phyloP scores from a whole-genome alignment of 208 protist genomes.

The Leishmania mexicana region DNA sequence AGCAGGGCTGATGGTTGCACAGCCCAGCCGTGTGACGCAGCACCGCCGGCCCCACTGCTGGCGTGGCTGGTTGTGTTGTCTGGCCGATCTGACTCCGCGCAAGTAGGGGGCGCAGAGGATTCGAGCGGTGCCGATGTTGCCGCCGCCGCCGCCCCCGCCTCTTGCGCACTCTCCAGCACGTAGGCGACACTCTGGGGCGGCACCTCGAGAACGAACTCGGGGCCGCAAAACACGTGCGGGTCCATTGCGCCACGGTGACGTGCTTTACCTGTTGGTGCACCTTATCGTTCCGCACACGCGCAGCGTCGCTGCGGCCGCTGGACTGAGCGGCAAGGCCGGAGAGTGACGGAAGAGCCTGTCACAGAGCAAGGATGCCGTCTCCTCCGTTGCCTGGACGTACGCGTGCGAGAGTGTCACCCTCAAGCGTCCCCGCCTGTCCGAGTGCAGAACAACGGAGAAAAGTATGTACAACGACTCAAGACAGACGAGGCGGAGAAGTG shows the following conservation, averaged over 20 bases:
- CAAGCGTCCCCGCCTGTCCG: background rate
- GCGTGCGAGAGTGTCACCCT: background rate
- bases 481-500: background rate
- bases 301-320: background rate
- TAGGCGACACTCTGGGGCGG: conserved; percentile 84
- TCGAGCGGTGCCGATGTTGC: conserved; percentile 20
- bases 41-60: conserved; percentile 68
- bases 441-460: background rate
- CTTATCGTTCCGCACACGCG: background rate
- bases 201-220: conserved; percentile 94
- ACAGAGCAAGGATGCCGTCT: background rate
- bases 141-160: conserved; percentile 66
- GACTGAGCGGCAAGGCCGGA: background rate
- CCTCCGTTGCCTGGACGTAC: background rate
- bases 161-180: conserved; percentile 95
- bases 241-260: conserved; percentile 56
- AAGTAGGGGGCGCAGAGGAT: background rate
- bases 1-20: conserved; percentile 91
- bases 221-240: conserved; percentile 98
- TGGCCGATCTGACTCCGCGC: background rate
- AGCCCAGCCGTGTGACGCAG: conserved; percentile 93
- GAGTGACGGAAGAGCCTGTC: background rate
- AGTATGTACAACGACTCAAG: background rate
- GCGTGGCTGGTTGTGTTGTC: background rate
- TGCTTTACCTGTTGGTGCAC: background rate